Conservation (phyloP, 2,329 filamentous ascomycete species). For the Neonectria punicea region DNA sequence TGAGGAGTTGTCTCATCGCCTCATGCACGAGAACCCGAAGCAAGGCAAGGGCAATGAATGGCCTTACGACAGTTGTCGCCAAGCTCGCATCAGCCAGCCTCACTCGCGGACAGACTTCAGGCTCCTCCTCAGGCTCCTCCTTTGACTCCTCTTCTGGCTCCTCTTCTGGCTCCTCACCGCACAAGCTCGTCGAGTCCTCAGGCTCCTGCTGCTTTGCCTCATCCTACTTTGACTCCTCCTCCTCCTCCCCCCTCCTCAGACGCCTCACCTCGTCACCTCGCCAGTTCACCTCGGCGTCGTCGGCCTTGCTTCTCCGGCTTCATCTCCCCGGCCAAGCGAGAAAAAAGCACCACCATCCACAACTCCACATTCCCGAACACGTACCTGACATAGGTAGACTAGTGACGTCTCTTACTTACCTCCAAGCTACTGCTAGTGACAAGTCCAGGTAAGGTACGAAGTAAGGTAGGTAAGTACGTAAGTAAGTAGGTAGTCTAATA, state of each 20-base stretch:
- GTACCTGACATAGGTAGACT: not conserved
- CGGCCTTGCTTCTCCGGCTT: not conserved
- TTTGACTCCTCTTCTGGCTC: not conserved
- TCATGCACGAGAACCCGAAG: not conserved
- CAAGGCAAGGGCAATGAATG: not conserved
- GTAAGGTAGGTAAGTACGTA: too few relatives aligned
- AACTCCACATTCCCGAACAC: not conserved
- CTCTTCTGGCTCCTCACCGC: not conserved
- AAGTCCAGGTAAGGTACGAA: not conserved
- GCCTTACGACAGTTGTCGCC: not conserved
- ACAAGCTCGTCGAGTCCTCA: not conserved
- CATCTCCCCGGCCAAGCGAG: not conserved
- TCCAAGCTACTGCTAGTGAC: not conserved
- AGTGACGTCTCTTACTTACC: not conserved
- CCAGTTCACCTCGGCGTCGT: not conserved
- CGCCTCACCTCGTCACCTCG: not conserved
- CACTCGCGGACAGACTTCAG: not conserved
- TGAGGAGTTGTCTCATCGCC: not conserved
- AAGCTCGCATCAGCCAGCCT: conserved; percentile 8
- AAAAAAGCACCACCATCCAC: not conserved
- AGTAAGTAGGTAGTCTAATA: too few relatives aligned
- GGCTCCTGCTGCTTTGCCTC: not conserved
- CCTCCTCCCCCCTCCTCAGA: not conserved
- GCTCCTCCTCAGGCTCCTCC: not conserved
- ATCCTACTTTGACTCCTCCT: too few relatives aligned